Conservation (phyloP, 495 filamentous ascomycete species). For the Aspergillus egyptiacus region DNA sequence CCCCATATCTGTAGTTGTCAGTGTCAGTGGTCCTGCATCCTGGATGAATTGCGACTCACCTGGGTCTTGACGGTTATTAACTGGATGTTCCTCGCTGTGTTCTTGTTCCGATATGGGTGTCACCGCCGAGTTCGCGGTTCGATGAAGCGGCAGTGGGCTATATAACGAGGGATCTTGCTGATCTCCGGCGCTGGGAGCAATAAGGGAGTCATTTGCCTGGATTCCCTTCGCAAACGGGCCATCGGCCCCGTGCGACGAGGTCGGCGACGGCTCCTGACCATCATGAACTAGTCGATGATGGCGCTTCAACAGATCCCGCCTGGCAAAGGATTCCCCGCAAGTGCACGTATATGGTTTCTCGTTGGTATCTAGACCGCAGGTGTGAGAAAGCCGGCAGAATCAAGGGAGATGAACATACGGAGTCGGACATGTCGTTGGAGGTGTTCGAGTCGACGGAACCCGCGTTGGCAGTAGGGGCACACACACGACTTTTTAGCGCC, state of each 20-base stretch:
- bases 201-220: slow-evolving; percentile 1
- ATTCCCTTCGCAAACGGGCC: background rate
- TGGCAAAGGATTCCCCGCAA: slow-evolving; percentile 16
- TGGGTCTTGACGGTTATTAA: too few species aligned
- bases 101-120: too few species aligned
- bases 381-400: background rate
- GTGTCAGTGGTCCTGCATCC: too few species aligned
- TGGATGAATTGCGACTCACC: too few species aligned
- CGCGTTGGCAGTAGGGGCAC: slow-evolving; percentile 16
- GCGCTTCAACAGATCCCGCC: slow-evolving; percentile 17
- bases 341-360: slow-evolving; percentile 19
- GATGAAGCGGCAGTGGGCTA: too few species aligned
- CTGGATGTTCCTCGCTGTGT: too few species aligned
- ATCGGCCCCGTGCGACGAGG: background rate
- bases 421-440: slow-evolving; percentile 14
- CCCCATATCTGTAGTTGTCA: too few species aligned
- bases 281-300: slow-evolving; percentile 14
- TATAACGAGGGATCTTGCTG: too few species aligned
- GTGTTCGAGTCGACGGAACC: slow-evolving; percentile 18
- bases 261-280: background rate
- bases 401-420: background rate
- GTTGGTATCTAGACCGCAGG: slow-evolving; percentile 17
- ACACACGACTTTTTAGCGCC: slow-evolving; percentile 15
- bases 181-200: too few species aligned
- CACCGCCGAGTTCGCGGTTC: too few species aligned